These are phyloP conservation scores for Paralagenidium karlingii DNA, from an alignment of 352 stramenopile species.

Conservation along the genomic window DNA sequence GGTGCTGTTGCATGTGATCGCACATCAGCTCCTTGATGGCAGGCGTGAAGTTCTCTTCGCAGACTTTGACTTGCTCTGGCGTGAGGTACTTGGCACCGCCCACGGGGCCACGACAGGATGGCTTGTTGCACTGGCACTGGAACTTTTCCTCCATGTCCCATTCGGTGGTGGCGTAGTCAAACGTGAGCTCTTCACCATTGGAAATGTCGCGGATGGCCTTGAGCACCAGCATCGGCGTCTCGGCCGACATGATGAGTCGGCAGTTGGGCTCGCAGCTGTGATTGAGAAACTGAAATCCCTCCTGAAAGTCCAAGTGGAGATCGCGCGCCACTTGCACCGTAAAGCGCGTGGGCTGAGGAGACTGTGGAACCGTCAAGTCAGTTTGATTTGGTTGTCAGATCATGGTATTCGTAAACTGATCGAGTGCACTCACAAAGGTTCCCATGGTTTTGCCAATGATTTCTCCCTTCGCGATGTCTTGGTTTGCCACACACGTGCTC, in stretches of 20 bases:
- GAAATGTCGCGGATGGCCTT: conserved; percentile 63
- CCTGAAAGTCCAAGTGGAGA: conserved; percentile 77
- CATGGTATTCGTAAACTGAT: no score
- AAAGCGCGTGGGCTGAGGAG: conserved; percentile 59
- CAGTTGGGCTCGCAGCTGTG: conserved; percentile 81
- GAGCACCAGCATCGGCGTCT: conserved; percentile 54
- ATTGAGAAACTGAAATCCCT: conserved; percentile 80
- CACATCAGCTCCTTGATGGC: conserved; percentile 58
- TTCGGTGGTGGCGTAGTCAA: conserved; percentile 85
- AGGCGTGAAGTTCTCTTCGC: conserved; percentile 56
- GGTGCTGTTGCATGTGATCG: conserved; percentile 29
- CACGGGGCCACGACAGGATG: conserved; percentile 49
- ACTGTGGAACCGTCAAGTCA: conserved; percentile 10
- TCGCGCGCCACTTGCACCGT: conserved; percentile 64
- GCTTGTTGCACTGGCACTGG: conserved; percentile 58
- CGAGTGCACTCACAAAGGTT: conserved; percentile 34
- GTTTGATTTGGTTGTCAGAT: no score
- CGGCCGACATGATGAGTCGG: conserved; percentile 62
- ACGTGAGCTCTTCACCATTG: conserved; percentile 53
- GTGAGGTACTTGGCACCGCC: conserved; percentile 70
- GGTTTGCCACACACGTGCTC: conserved; percentile 51
- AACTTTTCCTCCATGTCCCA: conserved; percentile 90
- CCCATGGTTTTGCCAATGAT: conserved; percentile 59
- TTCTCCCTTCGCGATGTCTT: conserved; percentile 46
- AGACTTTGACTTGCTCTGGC: conserved; percentile 28